Evolutionary conservation across 345 rosid species (phyloP).

Genomic region (Arabidopsis arenosa): DNA sequence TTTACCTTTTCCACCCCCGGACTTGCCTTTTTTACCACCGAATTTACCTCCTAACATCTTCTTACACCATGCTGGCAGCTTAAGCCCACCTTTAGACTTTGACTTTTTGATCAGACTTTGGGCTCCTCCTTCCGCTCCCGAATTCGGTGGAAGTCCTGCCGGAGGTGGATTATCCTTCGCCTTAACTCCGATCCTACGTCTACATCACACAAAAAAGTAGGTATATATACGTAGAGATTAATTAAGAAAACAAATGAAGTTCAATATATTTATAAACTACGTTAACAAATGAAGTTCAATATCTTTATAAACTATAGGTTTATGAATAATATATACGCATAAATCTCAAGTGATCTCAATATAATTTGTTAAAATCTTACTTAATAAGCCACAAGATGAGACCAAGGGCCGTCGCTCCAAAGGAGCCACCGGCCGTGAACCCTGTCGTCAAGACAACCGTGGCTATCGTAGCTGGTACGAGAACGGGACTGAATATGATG

Average conservation of each 20-base stretch:
- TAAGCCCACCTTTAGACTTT: neutral
- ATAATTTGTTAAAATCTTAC: conserved; percentile 36
- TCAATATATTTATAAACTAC: conserved; percentile 1
- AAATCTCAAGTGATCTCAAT: conserved; percentile 9
- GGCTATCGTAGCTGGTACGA: conserved; percentile 73
- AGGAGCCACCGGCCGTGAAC: conserved; percentile 61
- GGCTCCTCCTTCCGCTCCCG: neutral
- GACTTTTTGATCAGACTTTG: neutral
- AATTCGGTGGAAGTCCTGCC: conserved; percentile 29
- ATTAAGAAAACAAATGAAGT: neutral
- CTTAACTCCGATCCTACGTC: conserved; percentile 33
- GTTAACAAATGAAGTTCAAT: neutral
- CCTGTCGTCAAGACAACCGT: conserved; percentile 58
- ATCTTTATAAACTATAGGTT: too few species aligned
- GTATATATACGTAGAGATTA: neutral
- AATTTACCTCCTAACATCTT: neutral
- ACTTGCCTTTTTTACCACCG: neutral
- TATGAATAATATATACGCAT: conserved; percentile 21
- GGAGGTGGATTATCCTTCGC: conserved; percentile 34
- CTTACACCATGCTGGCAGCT: neutral
- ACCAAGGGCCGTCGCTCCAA: conserved; percentile 58
- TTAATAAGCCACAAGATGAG: conserved; percentile 74
- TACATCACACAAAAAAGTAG: conserved; percentile 22
- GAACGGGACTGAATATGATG: conserved; percentile 80
- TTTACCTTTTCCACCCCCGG: neutral